These are phyloP conservation scores for Symbiodinium natans DNA, from an alignment of 73 alveolate genomes.

Conservation along the genomic window DNA sequence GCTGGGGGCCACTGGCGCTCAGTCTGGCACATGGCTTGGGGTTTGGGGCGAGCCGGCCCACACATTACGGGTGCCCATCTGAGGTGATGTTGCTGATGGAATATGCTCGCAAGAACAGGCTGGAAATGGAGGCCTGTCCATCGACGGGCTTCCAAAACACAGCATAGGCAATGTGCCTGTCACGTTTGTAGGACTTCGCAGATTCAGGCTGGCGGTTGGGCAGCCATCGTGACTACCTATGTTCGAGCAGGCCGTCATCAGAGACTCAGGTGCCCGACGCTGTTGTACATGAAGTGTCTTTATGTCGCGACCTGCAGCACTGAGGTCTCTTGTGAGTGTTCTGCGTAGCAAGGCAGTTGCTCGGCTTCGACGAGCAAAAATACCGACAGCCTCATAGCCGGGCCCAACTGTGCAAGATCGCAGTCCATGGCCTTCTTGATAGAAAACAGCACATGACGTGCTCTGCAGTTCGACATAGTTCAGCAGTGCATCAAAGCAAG, in stretches of 20 bases:
- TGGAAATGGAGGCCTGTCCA: not conserved
- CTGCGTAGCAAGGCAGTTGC: not conserved
- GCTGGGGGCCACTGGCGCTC: not conserved
- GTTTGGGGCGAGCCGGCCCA: not conserved
- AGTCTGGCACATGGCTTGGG: not conserved
- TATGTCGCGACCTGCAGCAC: not conserved
- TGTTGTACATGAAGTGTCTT: not conserved
- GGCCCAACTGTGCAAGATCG: too few relatives aligned
- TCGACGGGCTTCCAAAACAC: too few relatives aligned
- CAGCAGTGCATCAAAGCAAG: too few relatives aligned
- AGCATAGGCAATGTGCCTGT: too few relatives aligned
- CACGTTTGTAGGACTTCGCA: too few relatives aligned
- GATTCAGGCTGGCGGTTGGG: not conserved
- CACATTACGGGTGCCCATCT: too few relatives aligned
- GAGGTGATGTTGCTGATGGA: not conserved
- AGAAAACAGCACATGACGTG: too few relatives aligned
- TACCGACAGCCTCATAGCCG: too few relatives aligned
- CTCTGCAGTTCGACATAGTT: too few relatives aligned
- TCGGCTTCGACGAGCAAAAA: not conserved
- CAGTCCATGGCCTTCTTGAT: too few relatives aligned
- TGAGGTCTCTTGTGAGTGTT: not conserved
- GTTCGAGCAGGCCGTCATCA: not conserved
- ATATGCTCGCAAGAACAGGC: not conserved
- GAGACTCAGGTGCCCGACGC: not conserved
- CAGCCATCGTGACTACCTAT: conserved; percentile 1